A percentile compares a stretch with the other conserved stretches of the same genome.
Evolutionary conservation across 176 grass and related monocot genomes (phyloP).

Genomic region (Bromus sterilis): DNA sequence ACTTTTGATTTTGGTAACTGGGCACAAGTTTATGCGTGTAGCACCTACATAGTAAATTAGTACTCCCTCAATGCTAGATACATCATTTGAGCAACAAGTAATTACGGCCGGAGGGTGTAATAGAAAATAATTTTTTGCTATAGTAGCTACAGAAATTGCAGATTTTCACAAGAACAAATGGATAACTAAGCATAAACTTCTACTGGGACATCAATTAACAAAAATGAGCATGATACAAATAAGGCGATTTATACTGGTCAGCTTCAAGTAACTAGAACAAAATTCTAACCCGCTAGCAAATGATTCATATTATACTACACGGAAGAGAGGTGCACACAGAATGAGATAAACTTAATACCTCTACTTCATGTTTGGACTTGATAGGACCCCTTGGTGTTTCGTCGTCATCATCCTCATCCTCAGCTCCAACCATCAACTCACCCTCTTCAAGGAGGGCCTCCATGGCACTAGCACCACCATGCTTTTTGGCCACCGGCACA

Average conservation of each 20-base stretch:
- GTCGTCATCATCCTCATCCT: slow-evolving; percentile 40
- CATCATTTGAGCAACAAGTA: too few relatives aligned
- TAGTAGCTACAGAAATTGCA: background rate
- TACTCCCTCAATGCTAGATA: too few relatives aligned
- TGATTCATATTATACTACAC: background rate
- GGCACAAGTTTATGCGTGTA: background rate
- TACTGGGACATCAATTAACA: background rate
- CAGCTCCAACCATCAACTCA: slow-evolving; percentile 43
- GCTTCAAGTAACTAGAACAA: background rate
- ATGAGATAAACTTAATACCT: slow-evolving; percentile 27
- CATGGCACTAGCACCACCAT: background rate
- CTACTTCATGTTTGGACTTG: slow-evolving; percentile 49
- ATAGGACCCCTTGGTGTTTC: slow-evolving; percentile 32
- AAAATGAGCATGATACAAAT: background rate
- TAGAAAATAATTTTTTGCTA: background rate
- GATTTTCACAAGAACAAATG: background rate
- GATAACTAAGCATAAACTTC: background rate
- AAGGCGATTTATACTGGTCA: background rate
- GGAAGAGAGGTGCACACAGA: background rate
- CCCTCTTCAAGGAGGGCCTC: slow-evolving; percentile 61
- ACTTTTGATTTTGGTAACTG: background rate
- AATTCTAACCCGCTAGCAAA: background rate
- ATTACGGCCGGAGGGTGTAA: too few relatives aligned
- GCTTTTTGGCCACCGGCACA: background rate
- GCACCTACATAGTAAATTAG: background rate